phyloP scores from a whole-genome alignment of 805 yeast species.

The Lipomyces mesembrius region DNA sequence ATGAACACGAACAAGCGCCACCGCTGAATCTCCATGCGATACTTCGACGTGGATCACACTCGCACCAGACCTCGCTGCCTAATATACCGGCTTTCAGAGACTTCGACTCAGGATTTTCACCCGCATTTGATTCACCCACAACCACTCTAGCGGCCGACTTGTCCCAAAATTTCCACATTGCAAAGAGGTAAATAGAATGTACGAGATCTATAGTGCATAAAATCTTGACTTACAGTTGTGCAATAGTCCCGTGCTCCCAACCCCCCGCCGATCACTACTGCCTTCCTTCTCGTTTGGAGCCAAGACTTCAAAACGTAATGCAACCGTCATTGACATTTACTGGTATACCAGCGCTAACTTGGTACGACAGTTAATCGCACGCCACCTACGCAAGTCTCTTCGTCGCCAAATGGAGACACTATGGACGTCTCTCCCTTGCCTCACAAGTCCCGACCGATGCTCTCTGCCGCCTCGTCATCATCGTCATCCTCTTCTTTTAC shows the following conservation, averaged over 20 bases:
- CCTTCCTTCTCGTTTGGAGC: constrained; percentile 39
- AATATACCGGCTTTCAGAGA: constrained; percentile 11
- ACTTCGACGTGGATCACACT: constrained; percentile 15
- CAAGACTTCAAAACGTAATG: constrained; percentile 18
- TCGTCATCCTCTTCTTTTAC: constrained; percentile 31
- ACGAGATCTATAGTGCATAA: not conserved
- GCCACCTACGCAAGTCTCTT: constrained; percentile 26
- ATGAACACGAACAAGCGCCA: constrained; percentile 11
- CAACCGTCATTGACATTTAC: not conserved
- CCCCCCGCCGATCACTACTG: constrained; percentile 45
- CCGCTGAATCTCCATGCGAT: constrained; percentile 5
- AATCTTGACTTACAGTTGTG: not conserved
- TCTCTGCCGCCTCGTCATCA: constrained; percentile 27
- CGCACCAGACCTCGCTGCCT: constrained; percentile 30
- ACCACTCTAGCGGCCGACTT: constrained; percentile 47
- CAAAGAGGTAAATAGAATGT: constrained; percentile 32
- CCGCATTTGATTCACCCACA: constrained; percentile 41
- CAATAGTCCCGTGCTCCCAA: constrained; percentile 42
- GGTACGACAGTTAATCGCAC: constrained; percentile 19
- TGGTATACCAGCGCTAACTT: not conserved
- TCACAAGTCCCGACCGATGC: constrained; percentile 24
- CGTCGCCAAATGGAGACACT: constrained; percentile 27
- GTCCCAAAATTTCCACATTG: constrained; percentile 47
- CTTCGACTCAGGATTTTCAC: not conserved
- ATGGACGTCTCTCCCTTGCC: constrained; percentile 37